Base-by-base conservation (phyloP, 2,329 filamentous ascomycete genomes). In the Aspergillus ochraceus region DNA sequence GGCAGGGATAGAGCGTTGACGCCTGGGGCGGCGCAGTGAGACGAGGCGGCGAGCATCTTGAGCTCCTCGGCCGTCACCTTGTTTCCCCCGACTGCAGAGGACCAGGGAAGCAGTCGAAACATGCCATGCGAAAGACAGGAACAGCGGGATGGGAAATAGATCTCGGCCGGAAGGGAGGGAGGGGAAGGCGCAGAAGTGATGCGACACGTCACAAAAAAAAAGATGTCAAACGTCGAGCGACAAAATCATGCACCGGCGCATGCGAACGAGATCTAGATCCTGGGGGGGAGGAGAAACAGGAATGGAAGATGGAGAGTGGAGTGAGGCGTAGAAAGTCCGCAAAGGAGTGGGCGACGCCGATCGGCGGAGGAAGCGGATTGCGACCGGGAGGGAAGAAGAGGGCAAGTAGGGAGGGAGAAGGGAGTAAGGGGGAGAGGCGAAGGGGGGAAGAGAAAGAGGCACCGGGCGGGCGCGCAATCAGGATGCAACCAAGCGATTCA, bases 71-170 rank as follows among this genome's bases (percentile, higher is more conserved):
- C 68, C 62, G 74, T 73, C 67, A 77, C 72, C 72, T 79, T 80
- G 69, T 80, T 77, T 67, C 74, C 78, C 73, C 79, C 76, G 64
- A 79, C 70, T 61, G 71, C 67, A 66, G 76, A 75, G 67, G 74
- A 76, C 79, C 79, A 81, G 62, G 78, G 77, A 54, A 80, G 70
- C 66, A 81, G 70, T 57, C 77, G 76, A 75, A 80, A 80, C 79
- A 81, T 81, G 75, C 77, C 78, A 80, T 79, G 74, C 72, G 77
- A 78, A 58, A 68, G 64, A 60, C 58, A 46, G 60, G 53, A 57
- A 56, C 58, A 61, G 58, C 58, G 63, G 45, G 59, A 58, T 42
- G 45, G 19, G 45, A 47, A 42, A 42, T 24, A 20, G 45, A 47
- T 47, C 45, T 47, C 9, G 22, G 45, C 22, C 26, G 26, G 45